Conservation (phyloP, 106 monocot genomes). For the Apostasia ramifera region DNA sequence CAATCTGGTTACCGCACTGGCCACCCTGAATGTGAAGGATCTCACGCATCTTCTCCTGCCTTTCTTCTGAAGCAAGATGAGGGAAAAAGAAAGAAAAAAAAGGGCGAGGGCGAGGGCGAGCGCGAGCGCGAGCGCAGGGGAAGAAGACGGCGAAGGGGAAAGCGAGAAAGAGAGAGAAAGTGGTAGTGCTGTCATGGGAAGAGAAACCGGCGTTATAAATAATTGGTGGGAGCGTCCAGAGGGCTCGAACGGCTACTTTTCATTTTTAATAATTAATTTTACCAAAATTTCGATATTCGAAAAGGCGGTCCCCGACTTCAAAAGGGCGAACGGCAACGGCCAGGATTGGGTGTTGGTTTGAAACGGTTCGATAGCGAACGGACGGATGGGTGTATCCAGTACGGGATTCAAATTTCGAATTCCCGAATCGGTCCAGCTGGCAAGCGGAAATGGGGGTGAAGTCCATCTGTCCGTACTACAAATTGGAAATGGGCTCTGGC, state of each 20-base stretch:
- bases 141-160: neutral
- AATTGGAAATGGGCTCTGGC: too few relatives aligned
- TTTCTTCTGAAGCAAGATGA: too few relatives aligned
- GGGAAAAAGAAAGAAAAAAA: too few relatives aligned
- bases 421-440: neutral
- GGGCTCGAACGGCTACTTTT: neutral
- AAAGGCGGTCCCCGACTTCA: neutral
- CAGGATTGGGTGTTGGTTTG: neutral
- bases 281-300: neutral
- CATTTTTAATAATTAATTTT: too few relatives aligned
- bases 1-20: constrained; percentile 47
- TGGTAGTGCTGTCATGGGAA: too few relatives aligned
- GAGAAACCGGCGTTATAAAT: neutral
- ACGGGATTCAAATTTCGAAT: constrained; percentile 1
- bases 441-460: neutral
- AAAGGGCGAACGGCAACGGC: too few relatives aligned
- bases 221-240: neutral
- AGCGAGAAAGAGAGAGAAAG: neutral
- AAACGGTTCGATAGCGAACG: neutral
- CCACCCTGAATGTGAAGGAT: constrained; percentile 41
- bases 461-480: too few relatives aligned
- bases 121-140: neutral
- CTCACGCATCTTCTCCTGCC: constrained; percentile 20
- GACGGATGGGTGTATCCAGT: neutral
- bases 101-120: neutral